phyloP scores from a whole-genome alignment of 208 protist species.

The Strigomonas culicis region DNA sequence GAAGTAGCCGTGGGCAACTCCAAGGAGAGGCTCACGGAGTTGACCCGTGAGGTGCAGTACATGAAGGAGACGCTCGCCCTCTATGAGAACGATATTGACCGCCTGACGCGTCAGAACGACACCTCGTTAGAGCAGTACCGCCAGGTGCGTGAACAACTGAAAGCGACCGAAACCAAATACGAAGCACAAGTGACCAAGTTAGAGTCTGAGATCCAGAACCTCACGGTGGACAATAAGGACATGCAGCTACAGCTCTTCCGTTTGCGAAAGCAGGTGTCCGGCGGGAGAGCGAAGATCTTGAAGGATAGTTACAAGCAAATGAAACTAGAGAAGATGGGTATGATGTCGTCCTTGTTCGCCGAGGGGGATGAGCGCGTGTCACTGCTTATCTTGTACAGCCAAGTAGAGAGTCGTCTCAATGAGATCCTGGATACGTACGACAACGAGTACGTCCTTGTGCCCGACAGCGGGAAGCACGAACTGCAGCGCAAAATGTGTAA shows the following conservation, averaged over 20 bases:
- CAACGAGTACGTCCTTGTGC: slow-evolving; percentile 55
- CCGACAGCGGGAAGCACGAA: slow-evolving; percentile 23
- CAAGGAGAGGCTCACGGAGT: slow-evolving; percentile 37
- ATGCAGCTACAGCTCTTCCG: slow-evolving; percentile 84
- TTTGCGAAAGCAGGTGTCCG: slow-evolving; percentile 74
- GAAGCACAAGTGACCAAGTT: slow-evolving; percentile 21
- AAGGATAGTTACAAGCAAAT: slow-evolving; percentile 74
- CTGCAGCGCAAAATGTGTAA: slow-evolving; percentile 43
- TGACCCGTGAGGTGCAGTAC: slow-evolving; percentile 49
- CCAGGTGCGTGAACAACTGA: slow-evolving; percentile 33
- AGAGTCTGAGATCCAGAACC: slow-evolving; percentile 49
- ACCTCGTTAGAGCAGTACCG: slow-evolving; percentile 48
- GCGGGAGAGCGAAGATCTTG: slow-evolving; percentile 44
- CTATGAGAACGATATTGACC: slow-evolving; percentile 70
- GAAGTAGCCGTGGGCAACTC: slow-evolving; percentile 57
- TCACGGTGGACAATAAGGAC: slow-evolving; percentile 88
- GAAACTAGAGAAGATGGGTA: slow-evolving; percentile 69
- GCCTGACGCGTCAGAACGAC: slow-evolving; percentile 65
- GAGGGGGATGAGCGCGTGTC: slow-evolving; percentile 77
- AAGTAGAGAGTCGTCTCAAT: slow-evolving; percentile 85
- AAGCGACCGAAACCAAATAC: slow-evolving; percentile 17
- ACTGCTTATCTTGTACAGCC: slow-evolving; percentile 70
- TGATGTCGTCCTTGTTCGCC: slow-evolving; percentile 71
- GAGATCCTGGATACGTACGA: slow-evolving; percentile 79
- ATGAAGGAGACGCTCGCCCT: slow-evolving; percentile 38